phyloP scores from a whole-genome alignment of 2,329 filamentous ascomycete species.

The Scytalidium sp. region DNA sequence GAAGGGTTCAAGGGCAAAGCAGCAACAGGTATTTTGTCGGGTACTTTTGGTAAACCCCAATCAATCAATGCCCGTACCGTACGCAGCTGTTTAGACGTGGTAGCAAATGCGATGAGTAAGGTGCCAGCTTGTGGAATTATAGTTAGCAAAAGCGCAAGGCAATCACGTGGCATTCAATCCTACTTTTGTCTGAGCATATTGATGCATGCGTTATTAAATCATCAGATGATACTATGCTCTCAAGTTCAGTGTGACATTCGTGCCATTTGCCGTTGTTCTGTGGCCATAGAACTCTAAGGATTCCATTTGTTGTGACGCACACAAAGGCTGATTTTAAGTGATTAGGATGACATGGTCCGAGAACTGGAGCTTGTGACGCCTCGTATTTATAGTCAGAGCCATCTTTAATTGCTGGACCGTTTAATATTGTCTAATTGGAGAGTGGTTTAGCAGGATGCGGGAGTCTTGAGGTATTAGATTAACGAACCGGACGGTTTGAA shows the following conservation, averaged over 20 bases:
- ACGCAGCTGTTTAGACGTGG: conserved; percentile 68
- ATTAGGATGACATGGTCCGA: conserved; percentile 71
- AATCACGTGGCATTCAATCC: conserved; percentile 15
- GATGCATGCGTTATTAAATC: conserved; percentile 79
- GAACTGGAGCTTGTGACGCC: conserved; percentile 60
- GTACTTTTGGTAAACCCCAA: conserved; percentile 63
- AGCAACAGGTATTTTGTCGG: conserved; percentile 51
- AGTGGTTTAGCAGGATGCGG: neutral
- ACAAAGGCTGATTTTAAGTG: conserved; percentile 70
- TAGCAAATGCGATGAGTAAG: conserved; percentile 65
- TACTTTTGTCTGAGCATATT: conserved; percentile 72
- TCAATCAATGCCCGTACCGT: conserved; percentile 71
- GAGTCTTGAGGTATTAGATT: neutral
- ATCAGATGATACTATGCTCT: conserved; percentile 68
- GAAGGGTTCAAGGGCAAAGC: conserved; percentile 47
- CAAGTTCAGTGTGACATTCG: conserved; percentile 71
- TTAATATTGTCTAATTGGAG: conserved; percentile 38
- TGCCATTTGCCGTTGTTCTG: conserved; percentile 71
- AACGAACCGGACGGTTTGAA: conserved; percentile 23
- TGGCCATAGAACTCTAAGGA: conserved; percentile 73
- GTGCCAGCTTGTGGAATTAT: conserved; percentile 29
- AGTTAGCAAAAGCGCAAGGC: conserved; percentile 7
- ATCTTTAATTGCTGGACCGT: conserved; percentile 63
- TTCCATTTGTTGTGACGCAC: conserved; percentile 71
- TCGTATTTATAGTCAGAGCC: conserved; percentile 65